phyloP scores from a whole-genome alignment of 2,329 filamentous ascomycete species.

The Ustilaginoidea virens region DNA sequence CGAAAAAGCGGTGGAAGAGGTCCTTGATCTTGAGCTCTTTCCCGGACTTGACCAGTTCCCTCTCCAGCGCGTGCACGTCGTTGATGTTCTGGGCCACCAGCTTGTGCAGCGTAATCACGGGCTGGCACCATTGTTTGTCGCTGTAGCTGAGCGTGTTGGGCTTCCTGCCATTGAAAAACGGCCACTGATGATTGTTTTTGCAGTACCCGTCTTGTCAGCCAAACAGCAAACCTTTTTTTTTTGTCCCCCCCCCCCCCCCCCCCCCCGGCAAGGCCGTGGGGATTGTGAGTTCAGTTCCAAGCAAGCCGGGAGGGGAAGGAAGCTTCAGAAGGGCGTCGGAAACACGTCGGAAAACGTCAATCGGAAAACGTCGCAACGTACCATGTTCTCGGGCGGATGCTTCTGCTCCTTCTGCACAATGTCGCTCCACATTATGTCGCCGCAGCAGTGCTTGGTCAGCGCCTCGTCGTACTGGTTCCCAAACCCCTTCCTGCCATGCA shows the following conservation, averaged over 20 bases:
- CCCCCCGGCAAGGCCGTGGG: too few relatives aligned
- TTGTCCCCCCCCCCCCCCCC: too few relatives aligned
- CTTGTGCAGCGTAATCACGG: constrained; percentile 40
- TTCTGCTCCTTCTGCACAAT: constrained; percentile 27
- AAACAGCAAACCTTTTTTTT: too few relatives aligned
- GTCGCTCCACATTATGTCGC: constrained; percentile 32
- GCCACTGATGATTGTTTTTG: constrained; percentile 22
- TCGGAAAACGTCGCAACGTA: constrained; percentile 19
- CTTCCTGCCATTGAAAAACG: constrained; percentile 39
- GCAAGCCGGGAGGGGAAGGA: too few relatives aligned
- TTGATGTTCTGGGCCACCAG: constrained; percentile 33
- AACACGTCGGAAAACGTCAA: too few relatives aligned
- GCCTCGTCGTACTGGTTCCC: constrained; percentile 29
- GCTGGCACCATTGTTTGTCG: constrained; percentile 34
- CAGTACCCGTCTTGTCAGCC: too few relatives aligned
- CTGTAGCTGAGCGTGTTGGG: constrained; percentile 31
- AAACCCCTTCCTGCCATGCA: constrained; percentile 25
- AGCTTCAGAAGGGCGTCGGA: too few relatives aligned
- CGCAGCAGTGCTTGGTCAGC: constrained; percentile 28
- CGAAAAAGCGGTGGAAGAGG: constrained; percentile 30
- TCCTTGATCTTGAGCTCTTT: constrained; percentile 25
- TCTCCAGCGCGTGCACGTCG: constrained; percentile 34
- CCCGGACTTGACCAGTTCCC: constrained; percentile 13
- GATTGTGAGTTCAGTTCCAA: too few relatives aligned
- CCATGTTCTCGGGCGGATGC: constrained; percentile 23